Evolutionary conservation across 2,329 filamentous ascomycete genomes (phyloP), one percentile per base, ranked within the genome.

Genomic region (Fusarium tjaetaba): DNA sequence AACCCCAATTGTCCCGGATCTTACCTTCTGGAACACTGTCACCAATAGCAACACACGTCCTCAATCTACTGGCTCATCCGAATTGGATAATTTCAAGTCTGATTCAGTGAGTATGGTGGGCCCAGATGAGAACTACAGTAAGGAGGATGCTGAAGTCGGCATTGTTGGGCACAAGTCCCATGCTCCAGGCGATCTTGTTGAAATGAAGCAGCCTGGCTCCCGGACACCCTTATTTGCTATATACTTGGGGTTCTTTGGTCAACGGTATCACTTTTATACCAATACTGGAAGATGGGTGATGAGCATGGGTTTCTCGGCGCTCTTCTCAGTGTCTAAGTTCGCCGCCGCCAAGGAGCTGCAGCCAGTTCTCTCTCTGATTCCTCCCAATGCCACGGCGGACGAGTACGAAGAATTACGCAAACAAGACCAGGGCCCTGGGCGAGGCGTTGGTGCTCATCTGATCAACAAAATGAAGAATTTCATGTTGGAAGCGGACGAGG

Each of bases 231-330:
- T 88, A 22, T 81, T 90, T 49, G 88, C 84, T 18, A 78, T 91
- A 49, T 89, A 86, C 71, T 81, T 91, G 13, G 88, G 88, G 20
- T 84, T 81, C 60, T 84, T 87, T 71, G 84, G 86, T 43, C 84
- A 84, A 24, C 81, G 85, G 46, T 82, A 88, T 72, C 87, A 90
- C 77, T 89, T 87, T 77, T 90, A 89, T 77, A 85, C 86, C 36
- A 84, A 79, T 71, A 86, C 83, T 22, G 88, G 88, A 70, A 86
- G 85, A 81, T 86, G 88, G 77, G 76, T 86, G 22, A 83, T 84
- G 14, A 84, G 82, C 58, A 64, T 83, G 42, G 81, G 81, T 22
- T 79, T 87, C 36, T 82, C 80, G 48, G 82, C 86, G 2, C 79
- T 86, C 41, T 91, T 91, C 75, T 82, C 85, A 9, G 82, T 90